Evolutionary conservation across 345 rosid species (phyloP), one percentile per base, ranked within the genome.

Genomic region (Lepidium aucheri): DNA sequence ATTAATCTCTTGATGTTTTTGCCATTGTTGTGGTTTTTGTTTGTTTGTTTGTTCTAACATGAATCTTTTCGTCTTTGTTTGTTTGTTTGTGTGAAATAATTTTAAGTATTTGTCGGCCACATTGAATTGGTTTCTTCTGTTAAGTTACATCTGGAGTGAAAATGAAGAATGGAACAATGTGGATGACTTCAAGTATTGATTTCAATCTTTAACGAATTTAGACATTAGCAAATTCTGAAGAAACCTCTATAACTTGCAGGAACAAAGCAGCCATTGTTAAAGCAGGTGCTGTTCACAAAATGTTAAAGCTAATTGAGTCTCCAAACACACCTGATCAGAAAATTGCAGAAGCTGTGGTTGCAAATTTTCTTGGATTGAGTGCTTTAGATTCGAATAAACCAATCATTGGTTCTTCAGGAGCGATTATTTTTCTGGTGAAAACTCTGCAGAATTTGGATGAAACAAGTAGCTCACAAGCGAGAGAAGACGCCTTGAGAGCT

Each of bases 181-280:
- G 63, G 26, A 17, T 28, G 38, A 26, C 12, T 63, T 36, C 63
- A 70, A 38, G 38, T 70, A 71, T 63, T 47, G 46, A 55, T 45
- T 28, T 63, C 52, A 63, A 54, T 54, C 28, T 26, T 34, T 53
- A 35, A 0, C 20, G n/a, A 12, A 5, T 41, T 69, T 52, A 61
- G 61, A 70, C 39, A 16, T 53, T 52, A 4, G 34, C 24, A 14
- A 26, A 39, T 32, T 49, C 44, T 42, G 32, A 69, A 60, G 67
- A 40, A 30, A 60, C 15, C 51, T 7, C 28, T 7, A 15, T n/a
- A 20, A 24, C 20, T 68, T 81, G 72, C 84, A 94, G 99, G 88
- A 94, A 94, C 74, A 94, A 94, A 81, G 97, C 97, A 55, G 96
- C 99, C 61, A 88, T 94, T 78, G 95, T 90, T n/a, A 88, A 94